A percentile compares a stretch with the other conserved stretches of the same genome.
phyloP scores from a whole-genome alignment of 78 protist species.

The Dictyostelium capitatum region DNA sequence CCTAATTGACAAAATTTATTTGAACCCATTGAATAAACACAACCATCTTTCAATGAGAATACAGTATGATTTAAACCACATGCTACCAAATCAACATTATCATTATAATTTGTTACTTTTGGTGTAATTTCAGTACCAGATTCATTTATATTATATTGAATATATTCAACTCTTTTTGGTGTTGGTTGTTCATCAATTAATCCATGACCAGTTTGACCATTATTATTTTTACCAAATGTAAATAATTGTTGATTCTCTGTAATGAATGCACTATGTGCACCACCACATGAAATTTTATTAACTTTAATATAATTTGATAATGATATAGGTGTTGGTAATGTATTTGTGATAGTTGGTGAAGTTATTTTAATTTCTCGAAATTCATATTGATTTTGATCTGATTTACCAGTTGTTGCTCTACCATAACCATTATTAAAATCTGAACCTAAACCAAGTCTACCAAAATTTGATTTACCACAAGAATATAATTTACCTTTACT shows the following conservation, averaged over 20 bases:
- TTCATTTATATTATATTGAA: background rate
- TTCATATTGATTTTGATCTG: background rate
- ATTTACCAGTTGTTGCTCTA: background rate
- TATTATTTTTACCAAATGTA: constrained; percentile 73
- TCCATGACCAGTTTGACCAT: constrained; percentile 69
- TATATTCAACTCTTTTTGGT: constrained; percentile 26
- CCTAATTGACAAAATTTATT: constrained; percentile 26
- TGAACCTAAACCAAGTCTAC: constrained; percentile 17
- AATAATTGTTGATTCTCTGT: constrained; percentile 31
- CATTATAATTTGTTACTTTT: background rate
- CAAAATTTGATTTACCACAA: constrained; percentile 32
- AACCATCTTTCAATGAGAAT: constrained; percentile 17
- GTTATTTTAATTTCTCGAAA: background rate
- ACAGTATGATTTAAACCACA: constrained; percentile 76
- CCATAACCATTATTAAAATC: background rate
- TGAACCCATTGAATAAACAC: constrained; percentile 36
- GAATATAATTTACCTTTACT: constrained; percentile 26
- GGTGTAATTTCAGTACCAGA: background rate
- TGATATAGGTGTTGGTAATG: background rate
- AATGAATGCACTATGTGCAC: constrained; percentile 52
- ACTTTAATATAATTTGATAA: background rate
- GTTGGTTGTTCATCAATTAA: background rate
- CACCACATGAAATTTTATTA: constrained; percentile 25
- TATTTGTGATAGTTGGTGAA: background rate
- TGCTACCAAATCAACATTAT: constrained; percentile 37